Conservation (phyloP, 345 rosid species). For the Barbarea vulgaris region DNA sequence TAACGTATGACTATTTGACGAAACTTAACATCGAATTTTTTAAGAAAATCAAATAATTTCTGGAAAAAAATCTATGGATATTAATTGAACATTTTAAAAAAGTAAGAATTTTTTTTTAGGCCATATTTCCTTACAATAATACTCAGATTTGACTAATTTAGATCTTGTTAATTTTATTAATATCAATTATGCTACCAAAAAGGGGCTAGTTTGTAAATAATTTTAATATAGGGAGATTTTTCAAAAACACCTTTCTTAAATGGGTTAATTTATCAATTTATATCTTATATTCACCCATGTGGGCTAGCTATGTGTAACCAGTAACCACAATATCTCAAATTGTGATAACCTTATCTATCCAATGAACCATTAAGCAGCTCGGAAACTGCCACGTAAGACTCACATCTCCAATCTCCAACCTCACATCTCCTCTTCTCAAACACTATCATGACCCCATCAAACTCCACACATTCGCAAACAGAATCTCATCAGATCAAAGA, state of each 20-base stretch:
- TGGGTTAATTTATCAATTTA: not conserved
- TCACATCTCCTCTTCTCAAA: constrained; percentile 29
- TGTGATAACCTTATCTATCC: constrained; percentile 72
- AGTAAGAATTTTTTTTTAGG: not conserved
- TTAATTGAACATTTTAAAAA: not conserved
- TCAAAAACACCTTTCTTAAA: not conserved
- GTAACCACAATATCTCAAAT: constrained; percentile 2
- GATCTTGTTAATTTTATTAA: not conserved
- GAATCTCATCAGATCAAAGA: not conserved
- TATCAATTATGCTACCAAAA: not conserved
- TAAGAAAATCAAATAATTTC: too few relatives aligned
- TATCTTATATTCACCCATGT: not conserved
- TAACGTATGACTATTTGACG: too few relatives aligned
- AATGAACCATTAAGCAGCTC: constrained; percentile 27
- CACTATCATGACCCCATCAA: constrained; percentile 19
- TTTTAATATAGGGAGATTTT: not conserved
- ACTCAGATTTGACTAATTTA: not conserved
- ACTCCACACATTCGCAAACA: constrained; percentile 9
- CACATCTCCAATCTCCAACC: constrained; percentile 19
- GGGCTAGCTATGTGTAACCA: not conserved
- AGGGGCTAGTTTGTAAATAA: not conserved
- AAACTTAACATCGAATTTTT: too few relatives aligned
- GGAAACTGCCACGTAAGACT: constrained; percentile 66
- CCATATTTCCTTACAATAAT: not conserved
- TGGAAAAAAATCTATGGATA: too few relatives aligned